Conservation (phyloP, 2,329 filamentous ascomycete species). For the Didymella sp. region DNA sequence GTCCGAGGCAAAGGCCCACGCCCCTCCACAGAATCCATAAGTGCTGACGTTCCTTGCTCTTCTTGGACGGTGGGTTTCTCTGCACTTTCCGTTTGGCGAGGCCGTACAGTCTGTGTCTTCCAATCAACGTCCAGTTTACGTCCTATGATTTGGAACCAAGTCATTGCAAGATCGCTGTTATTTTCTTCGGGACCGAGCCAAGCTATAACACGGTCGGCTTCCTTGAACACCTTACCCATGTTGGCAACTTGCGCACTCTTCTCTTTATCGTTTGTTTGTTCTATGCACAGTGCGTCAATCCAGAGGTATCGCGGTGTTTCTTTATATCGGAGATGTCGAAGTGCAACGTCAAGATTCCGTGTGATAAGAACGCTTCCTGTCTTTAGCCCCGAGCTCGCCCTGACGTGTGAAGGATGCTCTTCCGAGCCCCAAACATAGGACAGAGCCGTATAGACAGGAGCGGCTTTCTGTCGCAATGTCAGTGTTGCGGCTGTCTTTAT, state of each 20-base stretch:
- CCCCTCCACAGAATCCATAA: background rate
- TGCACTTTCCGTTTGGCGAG: background rate
- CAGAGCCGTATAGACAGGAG: background rate
- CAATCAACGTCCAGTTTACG: background rate
- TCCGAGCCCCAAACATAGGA: conserved; percentile 1
- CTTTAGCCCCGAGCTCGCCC: background rate
- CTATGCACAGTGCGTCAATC: conserved; percentile 1
- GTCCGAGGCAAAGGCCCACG: background rate
- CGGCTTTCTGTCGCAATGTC: background rate
- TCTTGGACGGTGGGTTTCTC: background rate
- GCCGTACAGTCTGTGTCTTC: background rate
- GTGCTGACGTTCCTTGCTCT: no score
- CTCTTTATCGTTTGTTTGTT: background rate
- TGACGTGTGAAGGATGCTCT: background rate
- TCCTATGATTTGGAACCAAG: background rate
- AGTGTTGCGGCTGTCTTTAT: background rate
- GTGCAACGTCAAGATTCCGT: background rate
- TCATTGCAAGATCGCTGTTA: background rate
- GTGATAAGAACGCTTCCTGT: background rate
- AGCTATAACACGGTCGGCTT: background rate
- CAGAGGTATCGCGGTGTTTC: background rate
- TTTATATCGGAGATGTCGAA: background rate
- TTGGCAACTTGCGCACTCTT: background rate
- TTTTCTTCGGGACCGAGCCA: background rate
- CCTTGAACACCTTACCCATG: background rate